Evolutionary conservation across 2,329 filamentous ascomycete species (phyloP).

Genomic region (Conoideocrella luteorostrata): DNA sequence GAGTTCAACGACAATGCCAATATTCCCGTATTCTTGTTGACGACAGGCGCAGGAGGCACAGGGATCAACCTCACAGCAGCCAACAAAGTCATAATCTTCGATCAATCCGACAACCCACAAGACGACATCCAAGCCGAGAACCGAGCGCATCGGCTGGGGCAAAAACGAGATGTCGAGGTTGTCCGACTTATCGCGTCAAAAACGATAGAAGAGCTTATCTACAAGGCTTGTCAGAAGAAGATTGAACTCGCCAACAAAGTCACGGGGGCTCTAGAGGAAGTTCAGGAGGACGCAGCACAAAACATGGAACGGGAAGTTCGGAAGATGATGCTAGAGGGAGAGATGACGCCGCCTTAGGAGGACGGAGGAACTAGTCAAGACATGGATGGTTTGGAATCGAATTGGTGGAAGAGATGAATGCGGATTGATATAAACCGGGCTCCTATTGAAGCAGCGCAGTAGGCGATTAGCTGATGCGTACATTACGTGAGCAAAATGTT

Average conservation of each 20-base stretch:
- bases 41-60: conserved; percentile 90
- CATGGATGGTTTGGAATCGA: background rate
- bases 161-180: conserved; percentile 85
- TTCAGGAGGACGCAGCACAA: conserved; percentile 20
- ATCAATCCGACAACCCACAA: conserved; percentile 95
- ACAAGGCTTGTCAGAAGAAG: conserved; percentile 86
- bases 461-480: too few relatives aligned
- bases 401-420: too few relatives aligned
- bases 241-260: conserved; percentile 71
- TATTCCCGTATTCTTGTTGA: conserved; percentile 88
- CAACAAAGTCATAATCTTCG: conserved; percentile 97
- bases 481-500: too few relatives aligned
- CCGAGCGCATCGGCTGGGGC: conserved; percentile 87
- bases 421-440: too few relatives aligned
- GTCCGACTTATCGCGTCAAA: conserved; percentile 72
- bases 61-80: conserved; percentile 93
- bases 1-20: conserved; percentile 68
- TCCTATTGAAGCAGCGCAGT: too few relatives aligned
- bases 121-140: conserved; percentile 99
- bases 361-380: background rate
- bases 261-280: conserved; percentile 33
- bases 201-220: conserved; percentile 91
- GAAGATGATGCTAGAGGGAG: conserved; percentile 33
- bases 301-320: conserved; percentile 39
- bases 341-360: conserved; percentile 33